These are phyloP conservation scores for Funneliformis caledonium DNA, from an alignment of 371 early-diverging fungal species.

Conservation along the genomic window DNA sequence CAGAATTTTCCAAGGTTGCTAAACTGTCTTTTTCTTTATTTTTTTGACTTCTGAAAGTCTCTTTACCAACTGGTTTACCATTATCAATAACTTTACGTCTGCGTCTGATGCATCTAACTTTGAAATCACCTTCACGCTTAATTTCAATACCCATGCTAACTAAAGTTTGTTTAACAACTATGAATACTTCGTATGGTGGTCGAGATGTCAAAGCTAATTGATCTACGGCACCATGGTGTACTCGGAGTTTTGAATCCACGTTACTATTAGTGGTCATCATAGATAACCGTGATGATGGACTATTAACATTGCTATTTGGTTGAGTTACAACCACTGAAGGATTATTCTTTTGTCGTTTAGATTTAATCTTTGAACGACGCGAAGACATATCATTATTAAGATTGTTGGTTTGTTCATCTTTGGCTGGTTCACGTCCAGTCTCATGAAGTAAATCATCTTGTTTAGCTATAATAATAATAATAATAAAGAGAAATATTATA, in stretches of 20 bases:
- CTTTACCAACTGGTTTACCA: constrained; percentile 4
- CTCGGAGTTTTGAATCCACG: constrained; percentile 65
- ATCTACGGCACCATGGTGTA: constrained; percentile 82
- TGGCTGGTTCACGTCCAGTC: constrained; percentile 21
- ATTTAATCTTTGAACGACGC: neutral
- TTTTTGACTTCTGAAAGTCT: neutral
- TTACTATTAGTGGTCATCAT: constrained; percentile 19
- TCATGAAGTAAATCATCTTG: constrained; percentile 18
- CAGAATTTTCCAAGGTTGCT: constrained; percentile 39
- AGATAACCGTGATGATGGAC: constrained; percentile 31
- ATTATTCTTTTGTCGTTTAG: constrained; percentile 37
- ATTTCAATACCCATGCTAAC: constrained; percentile 72
- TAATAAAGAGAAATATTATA: neutral
- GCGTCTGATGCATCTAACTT: constrained; percentile 71
- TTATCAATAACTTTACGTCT: constrained; percentile 47
- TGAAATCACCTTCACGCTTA: constrained; percentile 73
- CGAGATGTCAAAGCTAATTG: constrained; percentile 76
- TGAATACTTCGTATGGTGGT: constrained; percentile 71
- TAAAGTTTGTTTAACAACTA: constrained; percentile 68
- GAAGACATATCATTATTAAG: neutral
- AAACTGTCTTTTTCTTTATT: constrained; percentile 13
- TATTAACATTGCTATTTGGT: constrained; percentile 34
- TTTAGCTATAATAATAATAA: constrained; percentile 32
- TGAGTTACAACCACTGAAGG: constrained; percentile 41
- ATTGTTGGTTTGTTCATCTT: neutral